These are phyloP conservation scores for Halenospora varia DNA, from an alignment of 495 filamentous ascomycete species.

Conservation along the genomic window DNA sequence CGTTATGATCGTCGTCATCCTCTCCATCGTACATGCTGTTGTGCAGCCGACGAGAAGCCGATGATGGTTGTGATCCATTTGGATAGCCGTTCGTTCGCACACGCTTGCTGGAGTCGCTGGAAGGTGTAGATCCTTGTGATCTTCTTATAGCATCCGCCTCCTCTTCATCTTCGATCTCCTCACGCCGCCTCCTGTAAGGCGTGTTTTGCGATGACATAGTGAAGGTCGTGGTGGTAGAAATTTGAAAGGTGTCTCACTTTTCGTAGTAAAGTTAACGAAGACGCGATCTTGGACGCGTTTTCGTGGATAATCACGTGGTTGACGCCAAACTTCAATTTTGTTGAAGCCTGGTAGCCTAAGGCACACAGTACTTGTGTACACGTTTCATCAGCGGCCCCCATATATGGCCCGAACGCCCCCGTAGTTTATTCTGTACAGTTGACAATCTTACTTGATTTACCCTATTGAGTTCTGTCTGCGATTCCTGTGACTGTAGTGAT, in stretches of 20 bases:
- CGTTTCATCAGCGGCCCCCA: too few relatives aligned
- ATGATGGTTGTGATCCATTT: conserved; percentile 1
- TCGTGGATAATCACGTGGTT: too few relatives aligned
- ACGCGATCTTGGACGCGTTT: too few relatives aligned
- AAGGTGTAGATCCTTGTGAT: conserved; percentile 11
- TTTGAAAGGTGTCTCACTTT: neutral
- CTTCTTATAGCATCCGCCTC: conserved; percentile 25
- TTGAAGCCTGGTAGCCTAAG: too few relatives aligned
- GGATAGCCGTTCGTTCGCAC: conserved; percentile 18
- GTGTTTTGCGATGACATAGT: conserved; percentile 19
- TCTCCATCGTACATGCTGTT: neutral
- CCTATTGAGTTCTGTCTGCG: too few relatives aligned
- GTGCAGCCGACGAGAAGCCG: neutral
- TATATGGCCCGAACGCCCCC: too few relatives aligned
- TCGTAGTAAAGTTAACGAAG: neutral
- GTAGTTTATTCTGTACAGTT: too few relatives aligned
- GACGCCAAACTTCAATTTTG: too few relatives aligned
- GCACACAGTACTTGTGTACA: too few relatives aligned
- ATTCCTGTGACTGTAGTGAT: too few relatives aligned
- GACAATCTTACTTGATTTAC: too few relatives aligned
- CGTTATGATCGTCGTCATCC: conserved; percentile 12
- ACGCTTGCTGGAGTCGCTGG: conserved; percentile 13
- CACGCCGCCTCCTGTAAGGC: conserved; percentile 30
- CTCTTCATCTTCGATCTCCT: conserved; percentile 33
- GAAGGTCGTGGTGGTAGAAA: neutral